phyloP scores from a whole-genome alignment of 805 yeast species.

The Wickerhamomyces xylosicus region DNA sequence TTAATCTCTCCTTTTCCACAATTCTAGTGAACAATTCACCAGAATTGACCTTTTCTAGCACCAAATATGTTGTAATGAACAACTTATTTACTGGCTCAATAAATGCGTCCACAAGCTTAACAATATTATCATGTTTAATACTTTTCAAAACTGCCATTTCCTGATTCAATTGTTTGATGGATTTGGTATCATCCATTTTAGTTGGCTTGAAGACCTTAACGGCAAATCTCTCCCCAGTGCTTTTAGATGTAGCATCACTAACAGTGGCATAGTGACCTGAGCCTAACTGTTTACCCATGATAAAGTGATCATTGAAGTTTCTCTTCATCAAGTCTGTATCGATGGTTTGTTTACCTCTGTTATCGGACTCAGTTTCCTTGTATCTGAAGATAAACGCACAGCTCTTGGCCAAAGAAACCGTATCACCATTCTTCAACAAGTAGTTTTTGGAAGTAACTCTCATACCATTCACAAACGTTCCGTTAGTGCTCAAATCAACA shows the following conservation, averaged over 20 bases:
- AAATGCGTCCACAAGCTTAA: constrained; percentile 48
- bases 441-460: constrained; percentile 33
- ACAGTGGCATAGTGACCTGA: constrained; percentile 80
- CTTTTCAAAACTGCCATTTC: constrained; percentile 58
- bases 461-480: constrained; percentile 55
- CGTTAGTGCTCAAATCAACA: constrained; percentile 50
- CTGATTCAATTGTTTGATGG: constrained; percentile 39
- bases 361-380: constrained; percentile 7
- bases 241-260: constrained; percentile 51
- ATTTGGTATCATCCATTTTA: constrained; percentile 28
- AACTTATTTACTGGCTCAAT: constrained; percentile 41
- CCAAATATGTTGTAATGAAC: constrained; percentile 41
- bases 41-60: constrained; percentile 61
- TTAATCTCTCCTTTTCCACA: constrained; percentile 48
- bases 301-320: constrained; percentile 45
- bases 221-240: constrained; percentile 53
- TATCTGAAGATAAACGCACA: constrained; percentile 42
- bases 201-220: constrained; percentile 66
- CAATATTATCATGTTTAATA: constrained; percentile 62
- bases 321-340: constrained; percentile 2
- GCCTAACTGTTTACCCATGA: constrained; percentile 49
- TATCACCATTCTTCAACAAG: constrained; percentile 55
- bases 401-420: constrained; percentile 45
- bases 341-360: constrained; percentile 11
- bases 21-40: constrained; percentile 73